Evolutionary conservation across 352 stramenopile species (phyloP).

Genomic region (Detonula confervacea): DNA sequence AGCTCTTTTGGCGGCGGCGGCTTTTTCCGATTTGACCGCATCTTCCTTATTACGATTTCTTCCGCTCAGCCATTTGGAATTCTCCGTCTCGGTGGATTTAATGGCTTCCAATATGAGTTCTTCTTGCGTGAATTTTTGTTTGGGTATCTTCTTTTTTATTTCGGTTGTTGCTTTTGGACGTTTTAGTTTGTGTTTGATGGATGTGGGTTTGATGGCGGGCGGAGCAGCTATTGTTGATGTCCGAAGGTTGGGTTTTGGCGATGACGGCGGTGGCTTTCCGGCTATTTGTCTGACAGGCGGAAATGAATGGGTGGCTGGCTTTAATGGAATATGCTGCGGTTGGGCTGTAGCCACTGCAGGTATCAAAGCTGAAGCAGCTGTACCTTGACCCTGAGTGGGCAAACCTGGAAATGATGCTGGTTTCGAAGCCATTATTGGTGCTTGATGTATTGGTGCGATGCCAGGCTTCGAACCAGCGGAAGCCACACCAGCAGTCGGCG

Average conservation of each 20-base stretch:
- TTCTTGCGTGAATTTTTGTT: conserved; percentile 74
- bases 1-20: conserved; percentile 17
- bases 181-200: conserved; percentile 23
- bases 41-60: conserved; percentile 71
- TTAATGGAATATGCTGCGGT: not conserved
- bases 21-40: conserved; percentile 26
- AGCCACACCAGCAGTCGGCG: not conserved
- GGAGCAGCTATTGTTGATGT: not conserved
- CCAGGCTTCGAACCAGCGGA: not conserved
- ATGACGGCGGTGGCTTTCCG: not conserved
- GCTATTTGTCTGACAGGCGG: not conserved
- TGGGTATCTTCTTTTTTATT: conserved; percentile 50
- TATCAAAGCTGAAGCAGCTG: not conserved
- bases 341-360: not conserved
- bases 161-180: conserved; percentile 2
- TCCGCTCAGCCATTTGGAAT: conserved; percentile 75
- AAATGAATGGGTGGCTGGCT: not conserved
- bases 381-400: no score
- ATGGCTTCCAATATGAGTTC: conserved; percentile 83
- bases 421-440: not conserved
- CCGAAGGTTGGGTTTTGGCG: conserved; percentile 4
- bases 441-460: not conserved
- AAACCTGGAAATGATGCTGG: conserved; percentile 1
- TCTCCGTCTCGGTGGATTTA: conserved; percentile 74
- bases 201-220: conserved; percentile 14